Evolutionary conservation across 2,329 filamentous ascomycete genomes (phyloP), one percentile per base, ranked within the genome.

Genomic region (Fusarium sp.): DNA sequence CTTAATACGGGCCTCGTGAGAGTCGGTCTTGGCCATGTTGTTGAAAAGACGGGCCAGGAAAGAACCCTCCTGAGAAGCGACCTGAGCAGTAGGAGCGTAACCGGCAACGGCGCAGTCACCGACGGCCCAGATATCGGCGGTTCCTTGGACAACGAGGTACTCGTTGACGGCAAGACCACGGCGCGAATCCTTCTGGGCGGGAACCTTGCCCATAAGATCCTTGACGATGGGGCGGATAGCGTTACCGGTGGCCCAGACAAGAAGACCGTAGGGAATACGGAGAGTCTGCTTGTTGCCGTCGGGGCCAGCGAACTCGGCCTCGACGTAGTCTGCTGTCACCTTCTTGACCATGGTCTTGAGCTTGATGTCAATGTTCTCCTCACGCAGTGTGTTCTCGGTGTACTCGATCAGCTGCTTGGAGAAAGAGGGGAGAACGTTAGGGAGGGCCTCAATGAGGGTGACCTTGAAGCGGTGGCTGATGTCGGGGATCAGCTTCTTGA

Each of bases 301-400:
- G 15, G 93, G 89, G 48, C 87, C 86, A 52, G 87, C 89, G 46
- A 88, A 87, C 78, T 97, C 92, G 66, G 94, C 95, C 81, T 98
- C 92, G 73, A 99, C 94, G 74, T 87, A 89, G 80, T 91, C 96
- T 72, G 95, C 90, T 29, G 92, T 96, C 58, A 99, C 95, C 62
- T 91, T 93, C 86, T 98, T 98, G 77, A 99, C 95, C 89, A 97
- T 96, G 68, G 95, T 98, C 87, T 98, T 98, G 72, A 95, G 96
- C 79, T 92, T 91, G 80, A 99, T 97, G 71, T 92, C 89, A 75
- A 99, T 99, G 75, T 93, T 93, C 80, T 99, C 95, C 83, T 99
- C 95, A 81, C 96, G 95, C 83, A 99, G 96, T 42, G 94, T 97
- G 79, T 93, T 94, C 82, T 99, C 95, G 70, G 95, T 99, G 85